Evolutionary conservation across 495 filamentous ascomycete species (phyloP), one percentile per base, ranked within the genome.

Genomic region (Xylaria grammica): DNA sequence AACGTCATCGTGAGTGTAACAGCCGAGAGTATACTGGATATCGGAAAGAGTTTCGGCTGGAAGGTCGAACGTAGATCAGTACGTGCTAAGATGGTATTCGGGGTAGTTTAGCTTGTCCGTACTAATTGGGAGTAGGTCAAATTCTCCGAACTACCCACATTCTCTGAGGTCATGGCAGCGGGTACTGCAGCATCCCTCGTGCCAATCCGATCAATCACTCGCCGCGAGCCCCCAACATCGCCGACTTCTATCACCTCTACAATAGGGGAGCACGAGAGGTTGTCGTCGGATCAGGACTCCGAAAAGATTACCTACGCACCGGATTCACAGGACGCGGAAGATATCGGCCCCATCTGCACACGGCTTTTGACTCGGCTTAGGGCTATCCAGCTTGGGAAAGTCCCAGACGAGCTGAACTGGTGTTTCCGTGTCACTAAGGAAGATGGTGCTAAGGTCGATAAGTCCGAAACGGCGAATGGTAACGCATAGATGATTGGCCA

Each of bases 101-200:
- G 20, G 11, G 32, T 1, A 17, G 27, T 30, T 20, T 30, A 4
- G 40, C 10, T 40, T 19, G 15, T 17, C 22, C 0, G 29, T 62
- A 58, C 68, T 74, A 63, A 74, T 65, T 29, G 10, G 15, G 32
- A 17, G 13, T 10, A 89, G 80, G 90, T 96, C 72, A 84, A 86
- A 65, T 94, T 94, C 75, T 81, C 85, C n/a, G 94, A 99, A 66
- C 79, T 97, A 9, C 72, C 78, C 15, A 72, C 77, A 7, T 97
- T 98, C 77, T 81, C 81, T 49, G 95, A 99, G 75, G 88, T 99
- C 20, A 84, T 97, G 77, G 95, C 94, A 3, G 93, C 92, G 1
- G 95, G 95, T 0, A 99, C 95, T 0, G 95, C 95, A 4, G 95
- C 94, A 0, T 91, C 92, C 1, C 79, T 99, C 46, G 93, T 97